A percentile compares a stretch with the other conserved stretches of the same genome.
Evolutionary conservation across 1,139 yeast species (phyloP).

Genomic region (Taphrina pruni): DNA sequence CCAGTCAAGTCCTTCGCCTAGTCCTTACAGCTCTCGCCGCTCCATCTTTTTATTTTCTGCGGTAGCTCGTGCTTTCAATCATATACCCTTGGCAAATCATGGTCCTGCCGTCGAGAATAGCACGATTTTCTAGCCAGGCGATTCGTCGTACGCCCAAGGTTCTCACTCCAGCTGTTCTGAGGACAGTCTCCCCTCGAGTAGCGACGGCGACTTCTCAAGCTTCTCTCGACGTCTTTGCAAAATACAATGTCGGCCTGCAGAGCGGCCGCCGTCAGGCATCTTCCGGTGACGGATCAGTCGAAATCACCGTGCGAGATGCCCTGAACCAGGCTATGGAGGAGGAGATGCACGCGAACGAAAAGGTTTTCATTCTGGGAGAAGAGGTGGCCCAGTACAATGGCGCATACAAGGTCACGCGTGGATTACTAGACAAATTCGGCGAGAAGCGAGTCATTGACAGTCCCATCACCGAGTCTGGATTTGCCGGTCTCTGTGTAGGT

Average conservation of each 20-base stretch:
- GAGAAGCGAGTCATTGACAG: conserved; percentile 96
- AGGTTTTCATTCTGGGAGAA: conserved; percentile 95
- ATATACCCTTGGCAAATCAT: conserved; percentile 2
- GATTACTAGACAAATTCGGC: conserved; percentile 93
- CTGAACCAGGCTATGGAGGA: conserved; percentile 93
- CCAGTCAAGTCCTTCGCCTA: too few species aligned
- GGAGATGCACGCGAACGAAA: conserved; percentile 95
- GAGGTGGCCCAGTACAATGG: conserved; percentile 99
- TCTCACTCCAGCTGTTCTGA: conserved; percentile 28
- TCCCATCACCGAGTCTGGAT: conserved; percentile 99
- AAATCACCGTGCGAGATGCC: conserved; percentile 96
- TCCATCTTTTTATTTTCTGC: neutral
- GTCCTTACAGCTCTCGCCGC: too few species aligned
- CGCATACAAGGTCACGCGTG: conserved; percentile 96
- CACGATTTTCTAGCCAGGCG: conserved; percentile 24
- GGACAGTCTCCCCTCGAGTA: neutral
- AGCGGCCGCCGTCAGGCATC: conserved; percentile 37
- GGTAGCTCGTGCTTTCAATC: neutral
- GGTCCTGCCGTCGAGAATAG: conserved; percentile 30
- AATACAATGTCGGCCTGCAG: conserved; percentile 25
- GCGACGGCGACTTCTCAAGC: conserved; percentile 3
- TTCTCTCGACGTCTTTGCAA: conserved; percentile 28
- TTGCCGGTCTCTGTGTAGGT: conserved; percentile 96
- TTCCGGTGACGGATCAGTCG: conserved; percentile 45
- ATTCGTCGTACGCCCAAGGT: conserved; percentile 30